Evolutionary conservation across 2,329 filamentous ascomycete genomes (phyloP), one percentile per base, ranked within the genome.

Genomic region (Didymella lethalis): DNA sequence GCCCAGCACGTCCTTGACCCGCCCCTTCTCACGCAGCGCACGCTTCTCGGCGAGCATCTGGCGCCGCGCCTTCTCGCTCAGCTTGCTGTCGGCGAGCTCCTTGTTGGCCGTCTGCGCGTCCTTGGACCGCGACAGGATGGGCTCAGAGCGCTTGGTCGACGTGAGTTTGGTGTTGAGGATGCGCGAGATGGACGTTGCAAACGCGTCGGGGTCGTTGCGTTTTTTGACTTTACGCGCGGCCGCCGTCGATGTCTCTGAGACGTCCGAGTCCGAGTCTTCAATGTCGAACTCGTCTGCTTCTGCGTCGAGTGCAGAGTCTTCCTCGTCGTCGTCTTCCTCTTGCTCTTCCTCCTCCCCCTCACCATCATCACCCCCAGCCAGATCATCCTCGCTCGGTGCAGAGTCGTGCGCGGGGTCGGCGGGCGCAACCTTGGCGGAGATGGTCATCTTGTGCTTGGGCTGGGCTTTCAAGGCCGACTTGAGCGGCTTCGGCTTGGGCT

Each of bases 81-180:
- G 83, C 55, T 90, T 90, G 53, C 86, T 83, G 71, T 97, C 92
- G 0, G 89, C 86, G 10, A 91, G 84, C 32, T 90, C 87, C 58
- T 88, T 88, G 63, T 89, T 89, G 0, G 90, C 87, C 60, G 91
- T 86, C 14, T 88, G 86, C 1, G 93, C 93, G 11, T 85, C 85
- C 61, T 86, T 88, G 75, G 90, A 94, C 70, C 95, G 90, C 6
- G 93, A 89, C 3, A 99, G 84, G n/a, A 99, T 91, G 0, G 95
- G 95, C 75, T 99, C 95, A 54, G 88, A 84, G 25, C 93, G 90
- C 74, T 92, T 92, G 31, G 90, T 86, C 7, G 86, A 88, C 1
- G 93, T 90, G 10, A 98, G 84, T 79, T 98, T 98, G 5, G 92
- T 94, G 55, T 88, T 88, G 44, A 99, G 85, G 75, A 99, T 97